Evolutionary conservation across 2,329 filamentous ascomycete genomes (phyloP).

Genomic region (Plectosphaerella cucumerina): DNA sequence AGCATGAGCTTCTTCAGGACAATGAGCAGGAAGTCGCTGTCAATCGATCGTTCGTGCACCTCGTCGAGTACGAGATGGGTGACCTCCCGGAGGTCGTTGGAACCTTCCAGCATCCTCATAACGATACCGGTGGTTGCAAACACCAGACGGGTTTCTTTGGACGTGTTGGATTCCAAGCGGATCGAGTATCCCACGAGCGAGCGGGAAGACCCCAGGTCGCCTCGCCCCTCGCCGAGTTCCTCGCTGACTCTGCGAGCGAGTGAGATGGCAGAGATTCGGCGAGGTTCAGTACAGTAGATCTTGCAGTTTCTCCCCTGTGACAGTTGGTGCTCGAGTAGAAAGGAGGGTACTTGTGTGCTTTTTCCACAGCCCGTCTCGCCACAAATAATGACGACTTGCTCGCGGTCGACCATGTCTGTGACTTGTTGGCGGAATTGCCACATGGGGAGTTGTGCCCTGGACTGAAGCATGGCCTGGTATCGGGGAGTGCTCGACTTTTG

Average conservation of each 20-base stretch:
- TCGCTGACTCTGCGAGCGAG: constrained; percentile 90
- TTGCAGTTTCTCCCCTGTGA: constrained; percentile 78
- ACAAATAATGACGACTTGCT: constrained; percentile 89
- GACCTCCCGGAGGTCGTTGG: constrained; percentile 80
- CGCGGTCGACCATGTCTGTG: constrained; percentile 67
- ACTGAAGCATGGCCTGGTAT: constrained; percentile 76
- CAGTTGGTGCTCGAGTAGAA: constrained; percentile 85
- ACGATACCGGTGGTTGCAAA: constrained; percentile 92
- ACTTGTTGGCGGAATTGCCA: constrained; percentile 80
- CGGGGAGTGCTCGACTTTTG: constrained; percentile 52
- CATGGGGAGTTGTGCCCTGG: constrained; percentile 81
- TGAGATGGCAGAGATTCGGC: constrained; percentile 93
- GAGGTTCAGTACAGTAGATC: constrained; percentile 91
- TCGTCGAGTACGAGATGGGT: constrained; percentile 96
- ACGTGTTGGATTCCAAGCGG: constrained; percentile 82
- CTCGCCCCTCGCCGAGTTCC: constrained; percentile 81
- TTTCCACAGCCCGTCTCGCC: constrained; percentile 97
- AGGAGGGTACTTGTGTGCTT: constrained; percentile 94
- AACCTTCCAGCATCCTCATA: constrained; percentile 94
- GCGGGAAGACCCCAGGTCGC: constrained; percentile 74
- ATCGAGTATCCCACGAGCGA: constrained; percentile 95
- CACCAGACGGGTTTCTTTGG: constrained; percentile 75
- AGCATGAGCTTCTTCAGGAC: constrained; percentile 79
- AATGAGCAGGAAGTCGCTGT: constrained; percentile 93
- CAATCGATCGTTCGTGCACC: constrained; percentile 93